Base-by-base conservation (phyloP, 2,329 filamentous ascomycete species). In the Calonectria fujianensis region DNA sequence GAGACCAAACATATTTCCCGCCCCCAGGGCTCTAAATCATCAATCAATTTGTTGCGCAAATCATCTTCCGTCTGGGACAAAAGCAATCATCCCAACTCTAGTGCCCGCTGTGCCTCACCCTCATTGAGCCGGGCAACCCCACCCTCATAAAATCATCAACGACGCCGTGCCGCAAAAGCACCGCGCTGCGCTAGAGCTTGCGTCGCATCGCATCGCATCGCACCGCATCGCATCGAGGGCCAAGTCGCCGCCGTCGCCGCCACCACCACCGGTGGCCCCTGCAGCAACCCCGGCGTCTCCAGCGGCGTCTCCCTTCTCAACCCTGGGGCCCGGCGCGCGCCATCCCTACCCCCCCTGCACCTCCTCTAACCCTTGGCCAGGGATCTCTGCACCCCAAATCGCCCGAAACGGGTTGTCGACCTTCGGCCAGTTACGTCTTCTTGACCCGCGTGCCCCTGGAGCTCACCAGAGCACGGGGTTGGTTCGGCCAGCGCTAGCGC, bases 321-420 rank as follows among this genome's bases (percentile, higher is more conserved):
- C 57, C 57, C 57, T 39, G 39, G 57, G 57, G 57, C 24, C 35
- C 57, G 57, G 57, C 35, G 57, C 57, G 57, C 57, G 57, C 57
- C 45, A 39, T 54, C 32, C 41, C 41, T 16, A 45, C 24, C 24
- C 51, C 52, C 54, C 51, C 32, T 39, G 37, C 20, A 31, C 24
- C 41, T 32, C 6, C 39, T 24, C 59, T 4, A 35, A 52, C 37
- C 63, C 50, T 59, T 70, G 66, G 32, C 41, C 67, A 73, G 66
- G 72, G 72, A 70, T 74, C 66, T 37, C 54, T 51, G 41, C 41
- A 65, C 65, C 65, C 65, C 65, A 63, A 39, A 57, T 39, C 59
- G 41, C 66, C 66, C 66, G 65, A 65, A 73, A 41, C 66, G 66
- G 71, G 20, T 31, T 54, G 68, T 69, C 37, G 37, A 50, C 29